Evolutionary conservation across 768 basidiomycete genomes (phyloP), one percentile per base, ranked within the genome.

Genomic region (Calocera cornea): DNA sequence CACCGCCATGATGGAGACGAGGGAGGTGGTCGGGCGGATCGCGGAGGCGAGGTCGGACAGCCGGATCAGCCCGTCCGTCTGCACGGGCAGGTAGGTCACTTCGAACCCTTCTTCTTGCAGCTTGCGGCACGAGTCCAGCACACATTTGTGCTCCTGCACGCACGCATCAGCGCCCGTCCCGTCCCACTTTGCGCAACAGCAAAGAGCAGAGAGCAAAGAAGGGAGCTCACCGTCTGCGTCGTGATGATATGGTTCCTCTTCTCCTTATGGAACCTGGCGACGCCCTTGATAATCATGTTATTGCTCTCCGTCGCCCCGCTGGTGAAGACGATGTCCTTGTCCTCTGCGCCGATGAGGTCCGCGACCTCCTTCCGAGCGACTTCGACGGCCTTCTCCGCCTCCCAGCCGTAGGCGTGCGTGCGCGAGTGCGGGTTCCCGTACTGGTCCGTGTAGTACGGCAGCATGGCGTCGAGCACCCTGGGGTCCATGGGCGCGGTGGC

Each of bases 321-420:
- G 7, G 97, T 99, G 79, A 98, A 97, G 34, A 99, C 82, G 63
- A 99, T 87, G 76, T 98, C 97, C 79, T 99, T 99, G 11, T 88
- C 77, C 70, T 95, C 90, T 2, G 97, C 97, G 38, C 95, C 93
- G 76, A 99, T 89, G 66, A 99, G 79, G 73, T 89, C 86, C 34
- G 97, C 97, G 34, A 98, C 81, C 73, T 95, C 83, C 91, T 90
- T 87, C 66, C 97, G 85, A 1, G 93, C 95, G 69, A 88, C 86
- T 74, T 98, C 97, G 7, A 97, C 91, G 0, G 89, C 97, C 73
- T 87, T 83, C 74, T 99, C 97, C 5, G 95, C 92, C 78, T 99
- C 97, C 97, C 97, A 99, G 2, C 97, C 97, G 76, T 98, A 99
- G 0, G 97, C 93, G 77, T 99, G 97, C 33, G 97, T 98, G 67